Evolutionary conservation across 2,329 filamentous ascomycete species (phyloP).

Genomic region (Taxawa tesnikishii): DNA sequence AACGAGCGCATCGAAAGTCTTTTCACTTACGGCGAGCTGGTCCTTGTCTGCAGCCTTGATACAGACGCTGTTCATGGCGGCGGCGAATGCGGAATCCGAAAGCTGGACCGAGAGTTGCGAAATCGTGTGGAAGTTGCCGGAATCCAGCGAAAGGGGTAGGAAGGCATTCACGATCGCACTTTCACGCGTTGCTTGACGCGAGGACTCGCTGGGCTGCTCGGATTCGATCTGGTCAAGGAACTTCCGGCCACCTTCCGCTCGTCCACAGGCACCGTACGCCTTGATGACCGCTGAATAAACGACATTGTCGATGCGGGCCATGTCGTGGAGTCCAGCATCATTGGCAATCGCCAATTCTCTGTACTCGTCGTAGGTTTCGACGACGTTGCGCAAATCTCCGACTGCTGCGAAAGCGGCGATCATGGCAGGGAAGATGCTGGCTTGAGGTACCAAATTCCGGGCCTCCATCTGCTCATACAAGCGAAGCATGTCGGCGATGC

Average conservation of each 20-base stretch:
- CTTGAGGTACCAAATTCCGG: conserved; percentile 59
- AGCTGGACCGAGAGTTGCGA: conserved; percentile 57
- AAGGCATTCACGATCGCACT: conserved; percentile 63
- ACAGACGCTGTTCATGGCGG: conserved; percentile 61
- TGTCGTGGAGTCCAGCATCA: conserved; percentile 57
- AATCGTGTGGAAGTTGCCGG: conserved; percentile 59
- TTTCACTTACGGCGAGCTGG: conserved; percentile 53
- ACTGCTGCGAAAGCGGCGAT: conserved; percentile 80
- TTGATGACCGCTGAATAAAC: conserved; percentile 89
- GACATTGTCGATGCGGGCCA: conserved; percentile 64
- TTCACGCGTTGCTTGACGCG: conserved; percentile 54
- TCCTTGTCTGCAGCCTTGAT: conserved; percentile 69
- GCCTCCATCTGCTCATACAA: conserved; percentile 88
- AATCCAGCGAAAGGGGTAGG: conserved; percentile 62
- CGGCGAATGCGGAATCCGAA: conserved; percentile 43
- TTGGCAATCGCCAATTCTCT: conserved; percentile 75
- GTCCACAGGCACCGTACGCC: conserved; percentile 73
- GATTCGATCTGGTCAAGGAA: conserved; percentile 66
- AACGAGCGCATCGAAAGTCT: conserved; percentile 38
- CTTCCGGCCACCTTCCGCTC: conserved; percentile 67
- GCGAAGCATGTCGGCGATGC: conserved; percentile 76
- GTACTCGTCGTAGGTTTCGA: conserved; percentile 95
- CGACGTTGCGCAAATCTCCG: conserved; percentile 74
- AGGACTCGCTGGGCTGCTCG: conserved; percentile 15
- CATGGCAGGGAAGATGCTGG: conserved; percentile 81